A percentile compares a stretch with the other conserved stretches of the same genome.
These are phyloP conservation scores for Mariannaea elegans DNA, from an alignment of 2,329 filamentous ascomycete species.

Conservation along the genomic window DNA sequence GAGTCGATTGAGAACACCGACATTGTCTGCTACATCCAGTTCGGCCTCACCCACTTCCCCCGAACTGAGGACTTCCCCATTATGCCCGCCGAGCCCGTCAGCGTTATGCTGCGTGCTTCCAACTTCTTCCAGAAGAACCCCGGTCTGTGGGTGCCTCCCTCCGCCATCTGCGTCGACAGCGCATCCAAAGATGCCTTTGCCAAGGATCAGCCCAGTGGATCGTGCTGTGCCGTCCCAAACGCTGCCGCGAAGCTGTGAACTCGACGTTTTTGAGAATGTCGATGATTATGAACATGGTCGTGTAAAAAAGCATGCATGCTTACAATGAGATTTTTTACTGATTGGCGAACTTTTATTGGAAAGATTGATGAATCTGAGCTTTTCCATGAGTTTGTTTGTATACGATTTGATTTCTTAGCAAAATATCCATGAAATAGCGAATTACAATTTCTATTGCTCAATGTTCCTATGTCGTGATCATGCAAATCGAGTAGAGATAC, in stretches of 20 bases:
- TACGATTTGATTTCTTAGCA: too few species aligned
- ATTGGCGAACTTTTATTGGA: not conserved
- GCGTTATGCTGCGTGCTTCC: constrained; percentile 77
- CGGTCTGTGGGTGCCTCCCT: constrained; percentile 79
- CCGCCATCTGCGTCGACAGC: constrained; percentile 36
- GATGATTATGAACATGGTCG: not conserved
- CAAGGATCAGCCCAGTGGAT: constrained; percentile 27
- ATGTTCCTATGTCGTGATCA: too few species aligned
- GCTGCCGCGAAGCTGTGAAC: constrained; percentile 17
- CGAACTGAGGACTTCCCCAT: constrained; percentile 90
- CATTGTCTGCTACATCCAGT: constrained; percentile 93
- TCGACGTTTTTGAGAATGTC: constrained; percentile 9
- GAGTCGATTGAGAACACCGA: constrained; percentile 82
- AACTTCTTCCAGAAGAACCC: constrained; percentile 88
- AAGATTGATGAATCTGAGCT: not conserved
- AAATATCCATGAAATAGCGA: too few species aligned
- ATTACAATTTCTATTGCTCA: too few species aligned
- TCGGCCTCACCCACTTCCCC: constrained; percentile 90
- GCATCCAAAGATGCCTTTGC: constrained; percentile 34
- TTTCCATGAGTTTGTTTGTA: too few species aligned
- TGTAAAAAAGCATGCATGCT: not conserved
- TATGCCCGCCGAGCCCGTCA: constrained; percentile 90
- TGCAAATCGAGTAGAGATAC: too few species aligned
- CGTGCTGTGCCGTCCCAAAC: constrained; percentile 34
- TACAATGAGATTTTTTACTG: not conserved